Base-by-base conservation (phyloP, 441 rosid species). In the Brassica hybrid region DNA sequence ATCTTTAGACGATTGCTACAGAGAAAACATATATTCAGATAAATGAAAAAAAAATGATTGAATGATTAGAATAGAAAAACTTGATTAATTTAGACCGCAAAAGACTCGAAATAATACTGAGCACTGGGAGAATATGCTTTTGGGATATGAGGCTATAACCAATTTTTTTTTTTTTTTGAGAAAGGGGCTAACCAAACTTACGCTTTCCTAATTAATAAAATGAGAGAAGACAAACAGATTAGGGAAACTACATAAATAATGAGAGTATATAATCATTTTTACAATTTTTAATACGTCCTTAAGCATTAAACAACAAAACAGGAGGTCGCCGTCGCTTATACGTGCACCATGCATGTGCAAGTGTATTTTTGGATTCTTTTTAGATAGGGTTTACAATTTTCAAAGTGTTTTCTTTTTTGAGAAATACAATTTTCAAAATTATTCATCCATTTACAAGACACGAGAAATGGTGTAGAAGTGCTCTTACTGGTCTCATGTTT, bases 51-150 rank as follows among this genome's bases (percentile, higher is more conserved):
- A 9, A 52, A 3, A 8, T 36, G 59, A 75, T 32, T 30, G 67
- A 75, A 45, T 75, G 34, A 38, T 41, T 13, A 66, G 21, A 57
- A 74, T 5, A 18, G 7, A 38, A 25, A 4, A 7, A 1, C 13
- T 21, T 59, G n/a, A 58, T 34, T 69, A 50, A 16, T 18, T 30
- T 75, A 67, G 54, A 45, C 61, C 38, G 52, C 50, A 48, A 61
- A 50, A 69, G 27, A 19, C 74, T 54, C 56, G 69, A 69, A 50
- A 62, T 32, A 76, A 76, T 19, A 32, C 69, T 19, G 27, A 57
- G 25, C 61, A 57, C 27, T 57, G 19, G 27, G 32, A 58, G 80
- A 77, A 77, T 77, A 77, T 77, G 80, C 72, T 65, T 70, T 76
- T 70, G 43, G 60, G 36, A 76, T 76, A 69, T 36, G 65, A 65